Evolutionary conservation across 106 monocot genomes (phyloP), one percentile per base, ranked within the genome.

Genomic region (Alisma plantagoaquatica): DNA sequence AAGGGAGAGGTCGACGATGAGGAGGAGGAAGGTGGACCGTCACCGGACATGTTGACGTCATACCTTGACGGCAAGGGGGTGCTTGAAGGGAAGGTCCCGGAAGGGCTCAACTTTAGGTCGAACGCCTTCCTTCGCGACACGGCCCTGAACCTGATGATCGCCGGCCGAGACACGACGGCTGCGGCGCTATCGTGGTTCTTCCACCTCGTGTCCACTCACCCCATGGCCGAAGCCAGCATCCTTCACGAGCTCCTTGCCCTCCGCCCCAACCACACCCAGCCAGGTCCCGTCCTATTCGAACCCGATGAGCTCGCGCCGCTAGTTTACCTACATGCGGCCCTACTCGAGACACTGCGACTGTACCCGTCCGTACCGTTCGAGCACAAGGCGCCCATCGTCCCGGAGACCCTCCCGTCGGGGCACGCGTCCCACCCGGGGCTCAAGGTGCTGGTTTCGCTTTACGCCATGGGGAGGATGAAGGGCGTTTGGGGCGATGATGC

Each of bases 401-500:
- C 58, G 3, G 81, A 86, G 15, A 46, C 60, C 29, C 59, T 86
- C 16, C 85, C 80, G n/a, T 76, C 73, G 35, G 76, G 80, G 2
- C n/a, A 27, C 4, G 29, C 29, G 23, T 66, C 77, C 7, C 23
- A 45, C 3, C 26, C 41, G 0, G 31, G 25, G 24, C 43, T 20
- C 33, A 70, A 60, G 56, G n/a, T 87, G 0, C 0, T 87, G 16
- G 43, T 87, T 4, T 70, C 67, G 1, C 0, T 71, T 14, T 81
- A 81, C 32, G 31, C 77, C 0, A 87, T 87, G 86, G 81, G 63
- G 45, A 74, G 86, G 30, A 66, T 73, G 75, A 76, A 73, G 46
- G 61, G 27, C 18, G 47, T 85, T 25, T 85, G 84, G 84, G 81
- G 86, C 15, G 62, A 81, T 35, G 81, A 81, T 43, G 77, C 74